Evolutionary conservation across 176 grass and related monocot genomes (phyloP), one percentile per base, ranked within the genome.

Genomic region (Cenchrus americanus): DNA sequence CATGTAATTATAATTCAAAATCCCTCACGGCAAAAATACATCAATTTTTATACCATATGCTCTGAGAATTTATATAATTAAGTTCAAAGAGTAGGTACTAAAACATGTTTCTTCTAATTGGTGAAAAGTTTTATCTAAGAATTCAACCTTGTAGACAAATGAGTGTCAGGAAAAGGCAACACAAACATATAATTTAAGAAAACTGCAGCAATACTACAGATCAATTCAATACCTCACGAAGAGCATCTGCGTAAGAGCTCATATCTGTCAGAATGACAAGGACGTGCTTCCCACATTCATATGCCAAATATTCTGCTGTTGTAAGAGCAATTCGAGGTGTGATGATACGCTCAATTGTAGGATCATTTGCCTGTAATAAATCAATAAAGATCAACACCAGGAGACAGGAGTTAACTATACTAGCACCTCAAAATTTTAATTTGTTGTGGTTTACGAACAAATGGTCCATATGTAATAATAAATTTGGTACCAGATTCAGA

Each of bases 221-320:
- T 52, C 30, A 49, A 26, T 6, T 77, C 10, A 58, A 42, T 85
- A 94, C 94, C 90, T 97, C 94, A 72, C 92, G 92, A 88, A 97
- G 94, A 24, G 94, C 94, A 92, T 97, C 94, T 41, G 94, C 92
- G 34, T 97, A 97, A 49, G 94, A 97, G 66, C 94, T 97, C 94
- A 97, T 97, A 73, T 97, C 94, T 62, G 94, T 94, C 65, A 97
- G 72, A 81, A 97, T 97, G 58, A 97, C 92, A 83, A 97, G 94
- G 41, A 97, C 94, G 66, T 97, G 92, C 40, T 97, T 97, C 67
- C 94, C 92, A 63, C 94, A 94, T 86, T 97, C 94, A 66, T 94
- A 97, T 60, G 94, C 94, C 77, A 97, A 86, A 92, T 97, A 97
- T 82, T 97, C 92, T 32, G 92, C 92, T 26, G 92, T 94, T 73